These are phyloP conservation scores for Gloeophyllum trabeum DNA, from an alignment of 768 basidiomycete species.

Conservation along the genomic window DNA sequence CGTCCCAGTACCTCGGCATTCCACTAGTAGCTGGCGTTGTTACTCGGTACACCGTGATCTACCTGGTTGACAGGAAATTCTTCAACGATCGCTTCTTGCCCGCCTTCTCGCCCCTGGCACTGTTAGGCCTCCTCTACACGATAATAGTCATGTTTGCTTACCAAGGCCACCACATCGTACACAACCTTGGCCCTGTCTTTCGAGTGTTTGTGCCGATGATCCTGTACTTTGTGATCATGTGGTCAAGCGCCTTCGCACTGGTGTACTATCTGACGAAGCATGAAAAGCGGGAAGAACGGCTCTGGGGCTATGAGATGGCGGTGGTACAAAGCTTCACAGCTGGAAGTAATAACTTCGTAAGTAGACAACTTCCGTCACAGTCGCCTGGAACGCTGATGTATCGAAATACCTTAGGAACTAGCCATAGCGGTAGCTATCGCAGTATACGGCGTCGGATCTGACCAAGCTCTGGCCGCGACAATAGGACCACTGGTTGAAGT, in stretches of 20 bases:
- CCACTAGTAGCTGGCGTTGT: slow-evolving; percentile 60
- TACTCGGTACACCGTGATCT: slow-evolving; percentile 51
- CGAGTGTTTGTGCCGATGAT: slow-evolving; percentile 73
- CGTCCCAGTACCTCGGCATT: slow-evolving; percentile 66
- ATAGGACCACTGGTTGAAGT: slow-evolving; percentile 74
- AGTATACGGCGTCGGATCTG: slow-evolving; percentile 65
- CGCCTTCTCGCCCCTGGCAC: slow-evolving; percentile 53
- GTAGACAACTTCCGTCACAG: slow-evolving; percentile 9
- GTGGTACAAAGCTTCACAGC: slow-evolving; percentile 75
- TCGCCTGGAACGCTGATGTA: background rate
- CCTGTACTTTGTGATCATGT: slow-evolving; percentile 73
- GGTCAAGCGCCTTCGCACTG: slow-evolving; percentile 48
- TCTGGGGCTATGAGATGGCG: slow-evolving; percentile 55
- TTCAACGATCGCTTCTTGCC: slow-evolving; percentile 55
- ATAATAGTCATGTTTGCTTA: slow-evolving; percentile 60
- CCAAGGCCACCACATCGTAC: slow-evolving; percentile 52
- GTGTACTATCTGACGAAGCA: slow-evolving; percentile 34
- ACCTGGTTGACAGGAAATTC: slow-evolving; percentile 30
- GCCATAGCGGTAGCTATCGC: slow-evolving; percentile 78
- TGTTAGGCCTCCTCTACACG: slow-evolving; percentile 74
- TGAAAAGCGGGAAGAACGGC: slow-evolving; percentile 2
- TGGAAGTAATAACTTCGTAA: slow-evolving; percentile 67
- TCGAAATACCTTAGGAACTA: slow-evolving; percentile 45
- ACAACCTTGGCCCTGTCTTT: slow-evolving; percentile 69
- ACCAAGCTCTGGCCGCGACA: slow-evolving; percentile 74